These are phyloP conservation scores for Termitomyces sp. DNA, from an alignment of 1,284 basidiomycete genomes.

Conservation along the genomic window DNA sequence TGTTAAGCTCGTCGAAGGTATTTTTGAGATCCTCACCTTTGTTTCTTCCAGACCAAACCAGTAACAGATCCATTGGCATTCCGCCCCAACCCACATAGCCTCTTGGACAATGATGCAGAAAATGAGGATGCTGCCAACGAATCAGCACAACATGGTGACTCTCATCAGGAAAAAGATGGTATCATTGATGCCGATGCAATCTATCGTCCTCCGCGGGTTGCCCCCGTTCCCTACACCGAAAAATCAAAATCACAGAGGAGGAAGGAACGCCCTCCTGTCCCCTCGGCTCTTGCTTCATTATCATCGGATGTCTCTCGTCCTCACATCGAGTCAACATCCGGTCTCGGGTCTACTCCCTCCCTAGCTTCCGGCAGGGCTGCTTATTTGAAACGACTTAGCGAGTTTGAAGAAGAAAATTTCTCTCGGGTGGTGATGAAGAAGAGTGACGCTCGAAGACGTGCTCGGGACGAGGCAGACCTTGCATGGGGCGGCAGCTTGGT, in stretches of 20 bases:
- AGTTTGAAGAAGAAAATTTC: slow-evolving; percentile 97
- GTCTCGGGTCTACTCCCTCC: slow-evolving; percentile 63
- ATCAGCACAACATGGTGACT: not conserved
- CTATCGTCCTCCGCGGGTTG: slow-evolving; percentile 90
- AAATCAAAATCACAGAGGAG: slow-evolving; percentile 44
- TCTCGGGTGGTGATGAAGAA: slow-evolving; percentile 90
- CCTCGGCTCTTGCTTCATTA: slow-evolving; percentile 69
- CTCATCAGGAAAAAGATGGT: not conserved
- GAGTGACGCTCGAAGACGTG: slow-evolving; percentile 76
- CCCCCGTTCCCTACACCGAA: slow-evolving; percentile 88
- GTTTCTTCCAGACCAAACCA: not conserved
- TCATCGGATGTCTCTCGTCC: slow-evolving; percentile 62
- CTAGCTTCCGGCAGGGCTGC: slow-evolving; percentile 64
- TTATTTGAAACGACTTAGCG: slow-evolving; percentile 77
- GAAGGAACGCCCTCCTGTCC: slow-evolving; percentile 46
- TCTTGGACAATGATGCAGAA: slow-evolving; percentile 41
- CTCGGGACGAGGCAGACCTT: slow-evolving; percentile 85
- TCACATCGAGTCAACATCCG: slow-evolving; percentile 72
- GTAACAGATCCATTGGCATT: slow-evolving; percentile 81
- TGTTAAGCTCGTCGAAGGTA: slow-evolving; percentile 63
- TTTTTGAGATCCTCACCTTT: slow-evolving; percentile 14
- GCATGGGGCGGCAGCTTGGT: slow-evolving; percentile 73
- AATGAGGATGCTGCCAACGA: slow-evolving; percentile 27
- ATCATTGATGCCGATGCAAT: slow-evolving; percentile 38
- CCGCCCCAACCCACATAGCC: slow-evolving; percentile 78